Evolutionary conservation across 2,329 filamentous ascomycete genomes (phyloP), one percentile per base, ranked within the genome.

Genomic region (Delphinella strobiligena): DNA sequence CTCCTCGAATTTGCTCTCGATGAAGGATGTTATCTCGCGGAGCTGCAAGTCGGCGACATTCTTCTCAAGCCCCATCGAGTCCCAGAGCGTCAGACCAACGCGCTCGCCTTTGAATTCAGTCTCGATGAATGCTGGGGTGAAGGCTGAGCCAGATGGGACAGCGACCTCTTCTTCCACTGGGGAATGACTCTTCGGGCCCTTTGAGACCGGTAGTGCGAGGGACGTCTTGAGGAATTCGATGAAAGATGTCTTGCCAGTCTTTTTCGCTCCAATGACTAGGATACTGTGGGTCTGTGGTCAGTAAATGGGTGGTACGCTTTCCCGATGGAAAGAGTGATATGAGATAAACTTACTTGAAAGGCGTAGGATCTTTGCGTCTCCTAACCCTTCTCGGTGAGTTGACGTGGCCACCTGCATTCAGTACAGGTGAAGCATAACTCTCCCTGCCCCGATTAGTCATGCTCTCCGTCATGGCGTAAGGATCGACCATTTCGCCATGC

Each of bases 1-100:
- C 55, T 98, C 91, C 60, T 98, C 89, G 51, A 98, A 98, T 61
- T 96, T 96, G 68, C 82, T 89, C 68, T 98, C 91, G 44, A 98
- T 69, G 64, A 98, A 98, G 7, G 81, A 74, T 24, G 82, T 80
- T 69, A 96, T 88, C 58, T 93, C 86, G 45, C 88, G 78, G 49
- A 98, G 69, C 62, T 98, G 91, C 48, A 96, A 74, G 59, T 96
- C 91, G 37, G 95, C 87, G 27, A 96, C 76, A 53, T 85, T 91
- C 71, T 89, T 93, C 63, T 98, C 89, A 40, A 98, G 66, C 1
- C 91, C 91, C 53, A 91, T 81, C 1, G 91, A 96, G 59, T 98
- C 91, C 91, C 91, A 98, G 22, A 98, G 66, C 1, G 91, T 98
- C 48, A 98, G 66, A 7, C 91, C 91, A 35, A 98, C 75, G 37